Evolutionary conservation across 306 rosid genomes (phyloP).

Genomic region (Arachis hypogaea): DNA sequence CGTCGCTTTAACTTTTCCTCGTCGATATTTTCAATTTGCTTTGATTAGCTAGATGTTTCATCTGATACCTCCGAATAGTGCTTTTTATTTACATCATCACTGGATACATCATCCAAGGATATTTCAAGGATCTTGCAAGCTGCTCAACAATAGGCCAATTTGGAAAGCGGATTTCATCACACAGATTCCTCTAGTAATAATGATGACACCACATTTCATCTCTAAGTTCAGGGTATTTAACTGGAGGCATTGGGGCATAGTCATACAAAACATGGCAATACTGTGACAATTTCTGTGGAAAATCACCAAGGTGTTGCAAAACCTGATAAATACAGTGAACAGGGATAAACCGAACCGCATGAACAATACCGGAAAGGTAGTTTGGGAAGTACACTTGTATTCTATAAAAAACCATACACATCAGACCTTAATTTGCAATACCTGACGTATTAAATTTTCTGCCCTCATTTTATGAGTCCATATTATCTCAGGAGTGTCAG

Average conservation of each 20-base stretch:
- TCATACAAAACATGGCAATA: slow-evolving; percentile 94
- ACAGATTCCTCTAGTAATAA: slow-evolving; percentile 87
- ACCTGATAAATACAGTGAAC: slow-evolving; percentile 56
- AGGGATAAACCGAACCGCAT: slow-evolving; percentile 29
- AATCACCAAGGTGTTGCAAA: slow-evolving; percentile 98
- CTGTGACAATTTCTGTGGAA: slow-evolving; percentile 94
- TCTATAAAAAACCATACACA: background rate
- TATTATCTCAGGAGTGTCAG: slow-evolving; percentile 98
- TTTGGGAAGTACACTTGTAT: background rate
- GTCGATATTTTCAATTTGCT: slow-evolving; percentile 94
- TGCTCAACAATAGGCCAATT: slow-evolving; percentile 99
- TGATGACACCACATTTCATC: slow-evolving; percentile 99
- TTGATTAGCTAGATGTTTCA: slow-evolving; percentile 70
- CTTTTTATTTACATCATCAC: slow-evolving; percentile 57
- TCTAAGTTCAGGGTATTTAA: slow-evolving; percentile 92
- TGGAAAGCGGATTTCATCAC: slow-evolving; percentile 97
- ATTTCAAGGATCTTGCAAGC: slow-evolving; percentile 97
- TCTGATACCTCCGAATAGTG: slow-evolving; percentile 56
- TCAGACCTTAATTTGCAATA: slow-evolving; percentile 40
- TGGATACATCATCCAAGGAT: slow-evolving; percentile 82
- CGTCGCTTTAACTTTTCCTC: slow-evolving; percentile 97
- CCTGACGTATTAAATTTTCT: slow-evolving; percentile 94
- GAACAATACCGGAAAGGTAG: slow-evolving; percentile 28
- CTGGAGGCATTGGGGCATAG: slow-evolving; percentile 99
- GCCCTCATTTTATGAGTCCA: slow-evolving; percentile 99